Evolutionary conservation across 345 rosid species (phyloP), one percentile per base, ranked within the genome.

Genomic region (Luvunga scandens): DNA sequence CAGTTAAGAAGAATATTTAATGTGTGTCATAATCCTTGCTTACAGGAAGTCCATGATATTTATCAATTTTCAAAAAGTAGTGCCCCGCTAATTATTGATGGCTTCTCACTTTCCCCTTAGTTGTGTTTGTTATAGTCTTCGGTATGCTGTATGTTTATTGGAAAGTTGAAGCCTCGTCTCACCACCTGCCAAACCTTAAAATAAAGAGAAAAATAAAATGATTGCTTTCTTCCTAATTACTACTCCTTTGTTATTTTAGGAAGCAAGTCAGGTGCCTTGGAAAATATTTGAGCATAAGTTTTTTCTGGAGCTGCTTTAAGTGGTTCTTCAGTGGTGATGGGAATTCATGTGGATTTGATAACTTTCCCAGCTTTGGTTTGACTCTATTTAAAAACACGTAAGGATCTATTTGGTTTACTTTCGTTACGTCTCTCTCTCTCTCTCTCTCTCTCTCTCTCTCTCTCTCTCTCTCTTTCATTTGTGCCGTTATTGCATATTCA

Each of bases 281-380:
- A 65, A 95, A 95, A 75, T 93, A 93, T 87, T 83, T 95, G 85
- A 88, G 95, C 86, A 82, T 93, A 77, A 95, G 98, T 78, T 84
- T 95, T n/a, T 50, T 76, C 73, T 95, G 98, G 98, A 93, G 98
- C 83, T 92, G 94, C 87, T 95, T 95, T 89, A 95, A 95, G 85
- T 95, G 98, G 98, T 95, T 93, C 86, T 93, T 95, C 85, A 93
- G 98, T 79, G 98, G 98, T 72, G 63, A 92, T 65, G 98, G 97
- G 48, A 95, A 95, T 86, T 82, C 95, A 1, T 95, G 98, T 80
- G 98, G 98, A 68, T 95, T 95, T 86, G 98, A 95, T 84, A 90
- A 93, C 83, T 91, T 95, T 69, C 98, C 98, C 70, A 91, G 84
- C 80, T 89, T 95, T 85, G 98, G 98, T 53, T 85, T 95, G 89